These are phyloP conservation scores for Eucalyptus camaldulensis DNA, from an alignment of 345 rosid species.

Conservation along the genomic window DNA sequence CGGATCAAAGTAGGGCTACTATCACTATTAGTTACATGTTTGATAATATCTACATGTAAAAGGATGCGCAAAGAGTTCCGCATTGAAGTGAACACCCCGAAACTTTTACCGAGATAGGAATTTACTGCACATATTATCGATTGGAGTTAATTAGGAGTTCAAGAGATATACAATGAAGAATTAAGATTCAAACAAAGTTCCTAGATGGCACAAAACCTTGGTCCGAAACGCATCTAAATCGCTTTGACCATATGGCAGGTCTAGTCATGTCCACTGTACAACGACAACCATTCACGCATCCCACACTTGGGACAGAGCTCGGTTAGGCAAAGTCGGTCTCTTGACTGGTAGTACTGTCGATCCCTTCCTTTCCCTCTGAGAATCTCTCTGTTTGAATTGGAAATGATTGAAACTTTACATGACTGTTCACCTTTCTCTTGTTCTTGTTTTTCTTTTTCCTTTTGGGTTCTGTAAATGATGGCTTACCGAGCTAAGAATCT, in stretches of 20 bases:
- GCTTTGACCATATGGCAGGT: not conserved
- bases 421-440: not conserved
- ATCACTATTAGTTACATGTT: not conserved
- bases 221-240: not conserved
- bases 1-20: not conserved
- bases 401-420: not conserved
- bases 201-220: not conserved
- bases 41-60: not conserved
- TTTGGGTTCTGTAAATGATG: not conserved
- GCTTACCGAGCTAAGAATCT: not conserved
- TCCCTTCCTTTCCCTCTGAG: not conserved
- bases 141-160: not conserved
- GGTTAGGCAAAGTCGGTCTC: not conserved
- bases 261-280: not conserved
- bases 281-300: not conserved
- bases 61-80: not conserved
- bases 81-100: not conserved
- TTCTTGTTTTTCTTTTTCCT: not conserved
- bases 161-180: not conserved
- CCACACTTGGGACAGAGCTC: not conserved
- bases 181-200: not conserved
- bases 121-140: not conserved
- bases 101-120: not conserved
- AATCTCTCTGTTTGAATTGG: not conserved
- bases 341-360: not conserved